Evolutionary conservation across 176 grass and related monocot genomes (phyloP).

Genomic region (Triticum aestivum): IWGSC_CS_RefSeq_v2.1 NC_057800.1:433655241-433655740

Average conservation of each 20-base stretch:
- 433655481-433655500: not conserved
- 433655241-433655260: constrained; percentile 26
- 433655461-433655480: constrained; percentile 65
- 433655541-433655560: constrained; percentile 45
- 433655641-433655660: not conserved
- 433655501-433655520: not conserved
- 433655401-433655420: constrained; percentile 60
- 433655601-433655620: constrained; percentile 66
- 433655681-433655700: not conserved
- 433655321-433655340: constrained; percentile 83
- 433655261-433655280: not conserved
- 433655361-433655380: constrained; percentile 65
- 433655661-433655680: not conserved
- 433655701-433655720: not conserved
- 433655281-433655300: constrained; percentile 9
- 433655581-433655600: constrained; percentile 72
- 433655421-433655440: constrained; percentile 77
- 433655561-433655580: constrained; percentile 71
- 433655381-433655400: constrained; percentile 73
- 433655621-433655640: constrained; percentile 45
- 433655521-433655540: not conserved
- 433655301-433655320: constrained; percentile 18
- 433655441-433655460: constrained; percentile 88
- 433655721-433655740: not conserved
- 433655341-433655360: constrained; percentile 67